Base-by-base conservation (phyloP, 169 alveolate genomes). In the Plasmodium falciparum region DNA sequence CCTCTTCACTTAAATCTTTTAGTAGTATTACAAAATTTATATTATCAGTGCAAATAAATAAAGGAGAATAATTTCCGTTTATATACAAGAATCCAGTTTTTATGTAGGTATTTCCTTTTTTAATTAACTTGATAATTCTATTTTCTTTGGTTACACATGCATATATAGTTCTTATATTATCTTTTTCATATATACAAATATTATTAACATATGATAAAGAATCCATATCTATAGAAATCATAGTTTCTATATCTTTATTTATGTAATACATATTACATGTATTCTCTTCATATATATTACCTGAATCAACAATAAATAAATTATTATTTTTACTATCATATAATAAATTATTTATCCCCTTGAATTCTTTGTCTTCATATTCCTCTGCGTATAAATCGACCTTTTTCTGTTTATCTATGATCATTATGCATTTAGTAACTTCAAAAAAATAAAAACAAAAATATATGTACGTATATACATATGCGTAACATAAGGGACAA, bases 121-220 rank as follows among this genome's bases (percentile, higher is more conserved):
- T 86, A 13, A 86, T 86, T 59, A 86, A 86, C 33, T 88, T 26
- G 22, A 86, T 24, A 20, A 86, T 86, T 72, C 52, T 71, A 49
- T 86, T 86, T 86, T 86, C 92, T 56, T 86, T 86, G 12, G 88
- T 86, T 39, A 86, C 54, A 49, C 92, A 86, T 13, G 49, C 92
- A 66, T 72, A 86, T 59, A 86, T 58, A 39, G 43, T 43, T 45
- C 49, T 43, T 63, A 52, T 49, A 13, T 62, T 61, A n/a, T 73
- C 71, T 47, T 73, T 70, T 52, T 72, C 59, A 73, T 72, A 86
- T 72, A 86, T 24, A 86, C 92, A 86, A 13, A 86, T 49, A 56
- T 47, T 86, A 72, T 72, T 73, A 49, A 63, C 75, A 58, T 86
- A 86, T 7, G 71, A 66, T 17, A 62, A 49, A 29, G 71, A 71